Percentiles rank a stretch among this genome's conserved stretches.
Evolutionary conservation across 1,284 basidiomycete species (phyloP).

Genomic region (Apiotrichum mycotoxinovorans): DNA sequence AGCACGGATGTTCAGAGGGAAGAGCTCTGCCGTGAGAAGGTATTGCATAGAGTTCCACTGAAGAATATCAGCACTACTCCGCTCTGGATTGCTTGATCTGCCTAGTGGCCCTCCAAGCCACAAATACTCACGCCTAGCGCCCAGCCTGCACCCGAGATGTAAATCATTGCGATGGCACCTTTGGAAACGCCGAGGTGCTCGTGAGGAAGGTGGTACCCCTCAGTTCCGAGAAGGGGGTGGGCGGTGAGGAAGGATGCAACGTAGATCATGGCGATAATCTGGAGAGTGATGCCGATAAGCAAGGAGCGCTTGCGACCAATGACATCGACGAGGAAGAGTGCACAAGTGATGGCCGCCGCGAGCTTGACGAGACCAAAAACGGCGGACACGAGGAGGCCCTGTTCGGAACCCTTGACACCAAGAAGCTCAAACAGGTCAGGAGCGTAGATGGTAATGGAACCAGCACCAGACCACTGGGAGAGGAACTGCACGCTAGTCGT

Average conservation of each 20-base stretch:
- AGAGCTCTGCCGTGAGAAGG: conserved; percentile 14
- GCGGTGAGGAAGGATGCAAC: conserved; percentile 11
- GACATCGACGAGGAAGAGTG: conserved; percentile 17
- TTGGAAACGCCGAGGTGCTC: not conserved
- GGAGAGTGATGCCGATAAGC: conserved; percentile 10
- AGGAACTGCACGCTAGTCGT: conserved; percentile 11
- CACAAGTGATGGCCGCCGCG: conserved; percentile 8
- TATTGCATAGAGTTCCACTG: conserved; percentile 5
- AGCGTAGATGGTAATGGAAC: conserved; percentile 16
- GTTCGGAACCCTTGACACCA: conserved; percentile 8
- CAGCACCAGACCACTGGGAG: conserved; percentile 16
- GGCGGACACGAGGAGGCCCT: conserved; percentile 9
- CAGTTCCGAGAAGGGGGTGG: conserved; percentile 2
- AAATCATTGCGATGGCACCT: conserved; percentile 14
- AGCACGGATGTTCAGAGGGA: conserved; percentile 12
- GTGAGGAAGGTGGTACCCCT: conserved; percentile 6
- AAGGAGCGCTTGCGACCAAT: conserved; percentile 16
- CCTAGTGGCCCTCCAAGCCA: no score
- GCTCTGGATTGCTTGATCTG: no score
- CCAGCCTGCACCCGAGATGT: conserved; percentile 14
- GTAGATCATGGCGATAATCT: conserved; percentile 12
- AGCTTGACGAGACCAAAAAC: conserved; percentile 18
- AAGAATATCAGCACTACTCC: no score
- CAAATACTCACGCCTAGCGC: conserved; percentile 1
- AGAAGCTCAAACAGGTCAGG: conserved; percentile 14